These are phyloP conservation scores for Hypoxylon subgilvum DNA, from an alignment of 495 filamentous ascomycete species.

Conservation along the genomic window DNA sequence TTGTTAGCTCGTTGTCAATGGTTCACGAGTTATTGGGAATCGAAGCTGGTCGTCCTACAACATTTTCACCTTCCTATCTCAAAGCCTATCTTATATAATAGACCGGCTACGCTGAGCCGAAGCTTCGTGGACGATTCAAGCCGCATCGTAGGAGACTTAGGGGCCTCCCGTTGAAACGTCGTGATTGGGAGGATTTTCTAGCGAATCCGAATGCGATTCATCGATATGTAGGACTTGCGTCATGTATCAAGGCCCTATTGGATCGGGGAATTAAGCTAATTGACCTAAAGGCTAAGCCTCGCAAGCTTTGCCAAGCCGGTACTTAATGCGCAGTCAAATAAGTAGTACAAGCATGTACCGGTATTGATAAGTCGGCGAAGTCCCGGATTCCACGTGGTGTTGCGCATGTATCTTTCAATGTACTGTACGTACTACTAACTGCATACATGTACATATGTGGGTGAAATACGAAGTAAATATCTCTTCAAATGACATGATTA, in stretches of 20 bases:
- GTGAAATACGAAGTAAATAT: too few species aligned
- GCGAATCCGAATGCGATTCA: slow-evolving; percentile 27
- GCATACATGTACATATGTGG: too few species aligned
- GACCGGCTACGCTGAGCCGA: neutral
- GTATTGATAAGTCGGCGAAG: too few species aligned
- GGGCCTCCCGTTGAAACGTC: neutral
- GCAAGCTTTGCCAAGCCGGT: slow-evolving; percentile 28
- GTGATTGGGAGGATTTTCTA: neutral
- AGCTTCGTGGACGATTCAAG: neutral
- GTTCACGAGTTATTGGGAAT: neutral
- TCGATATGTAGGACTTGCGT: neutral
- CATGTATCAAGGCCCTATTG: neutral
- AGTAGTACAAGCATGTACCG: too few species aligned
- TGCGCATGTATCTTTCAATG: too few species aligned
- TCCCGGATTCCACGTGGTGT: too few species aligned
- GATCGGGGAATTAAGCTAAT: neutral
- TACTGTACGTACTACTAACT: too few species aligned
- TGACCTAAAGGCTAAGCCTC: slow-evolving; percentile 25
- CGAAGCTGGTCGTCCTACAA: neutral
- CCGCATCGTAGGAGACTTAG: neutral
- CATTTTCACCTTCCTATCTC: neutral
- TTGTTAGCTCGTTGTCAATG: neutral
- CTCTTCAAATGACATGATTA: too few species aligned
- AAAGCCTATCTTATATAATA: too few species aligned
- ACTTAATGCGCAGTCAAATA: too few species aligned